Percentiles rank a stretch among this genome's conserved stretches.
phyloP scores from a whole-genome alignment of 768 basidiomycete species.

The Pleurotus salmoneostramineus region DNA sequence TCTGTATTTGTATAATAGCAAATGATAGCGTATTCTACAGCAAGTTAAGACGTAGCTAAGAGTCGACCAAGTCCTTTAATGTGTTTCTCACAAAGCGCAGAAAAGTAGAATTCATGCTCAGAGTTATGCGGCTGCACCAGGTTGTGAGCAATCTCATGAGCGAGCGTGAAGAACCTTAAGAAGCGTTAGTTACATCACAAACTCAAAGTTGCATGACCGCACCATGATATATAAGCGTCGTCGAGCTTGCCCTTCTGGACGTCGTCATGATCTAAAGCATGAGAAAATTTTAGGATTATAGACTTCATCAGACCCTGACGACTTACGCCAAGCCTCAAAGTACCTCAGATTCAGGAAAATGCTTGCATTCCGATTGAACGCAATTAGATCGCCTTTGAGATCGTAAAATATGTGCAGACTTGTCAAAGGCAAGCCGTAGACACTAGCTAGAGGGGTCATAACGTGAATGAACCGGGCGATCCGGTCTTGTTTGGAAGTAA shows the following conservation, averaged over 20 bases:
- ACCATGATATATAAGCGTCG: conserved; percentile 83
- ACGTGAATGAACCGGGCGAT: conserved; percentile 73
- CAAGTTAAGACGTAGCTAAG: conserved; percentile 11
- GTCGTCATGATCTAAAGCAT: conserved; percentile 59
- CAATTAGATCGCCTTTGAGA: conserved; percentile 73
- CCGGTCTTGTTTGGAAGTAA: conserved; percentile 48
- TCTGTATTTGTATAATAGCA: not conserved
- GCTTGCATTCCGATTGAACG: conserved; percentile 88
- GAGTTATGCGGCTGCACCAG: conserved; percentile 84
- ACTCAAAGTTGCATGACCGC: conserved; percentile 11
- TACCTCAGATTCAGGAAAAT: conserved; percentile 88
- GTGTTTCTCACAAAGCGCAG: conserved; percentile 78
- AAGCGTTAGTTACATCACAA: not conserved
- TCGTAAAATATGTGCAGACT: conserved; percentile 90
- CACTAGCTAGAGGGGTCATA: conserved; percentile 55
- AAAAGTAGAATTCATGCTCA: conserved; percentile 94
- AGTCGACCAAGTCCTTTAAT: conserved; percentile 36
- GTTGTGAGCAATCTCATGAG: conserved; percentile 94
- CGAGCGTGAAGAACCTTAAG: conserved; percentile 82
- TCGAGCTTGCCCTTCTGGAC: conserved; percentile 48
- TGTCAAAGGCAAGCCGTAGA: conserved; percentile 71
- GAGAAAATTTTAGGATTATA: not conserved
- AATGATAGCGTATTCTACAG: not conserved
- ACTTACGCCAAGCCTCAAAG: conserved; percentile 84
- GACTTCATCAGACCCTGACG: not conserved